These are phyloP conservation scores for Scenedesmus sp. DNA, from an alignment of 163 green algal genomes.

Conservation along the genomic window DNA sequence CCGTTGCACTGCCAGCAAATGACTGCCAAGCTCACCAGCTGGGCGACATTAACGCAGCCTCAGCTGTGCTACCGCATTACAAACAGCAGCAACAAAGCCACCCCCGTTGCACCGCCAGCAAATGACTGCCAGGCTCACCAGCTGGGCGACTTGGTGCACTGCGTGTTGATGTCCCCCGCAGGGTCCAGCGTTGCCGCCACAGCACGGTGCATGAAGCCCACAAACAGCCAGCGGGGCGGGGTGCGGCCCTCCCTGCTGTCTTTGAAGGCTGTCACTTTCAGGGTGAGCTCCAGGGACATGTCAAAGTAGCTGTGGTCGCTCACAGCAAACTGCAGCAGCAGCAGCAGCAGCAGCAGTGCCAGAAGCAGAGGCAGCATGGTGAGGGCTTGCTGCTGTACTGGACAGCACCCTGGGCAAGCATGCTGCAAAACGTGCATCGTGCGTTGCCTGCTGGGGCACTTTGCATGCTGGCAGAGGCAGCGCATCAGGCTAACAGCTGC, in stretches of 20 bases:
- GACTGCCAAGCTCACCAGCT: no score
- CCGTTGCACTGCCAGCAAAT: not conserved
- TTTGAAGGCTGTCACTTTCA: constrained; percentile 24
- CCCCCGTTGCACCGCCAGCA: not conserved
- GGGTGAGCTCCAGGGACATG: constrained; percentile 4
- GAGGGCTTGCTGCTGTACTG: no score
- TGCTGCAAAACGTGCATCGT: no score
- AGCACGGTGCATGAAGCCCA: constrained; percentile 31
- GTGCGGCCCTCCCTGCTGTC: not conserved
- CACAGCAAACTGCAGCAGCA: constrained; percentile 25
- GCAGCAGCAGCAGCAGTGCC: not conserved
- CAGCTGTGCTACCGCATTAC: not conserved
- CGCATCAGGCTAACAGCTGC: no score
- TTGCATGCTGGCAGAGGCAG: no score
- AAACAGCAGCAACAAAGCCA: not conserved
- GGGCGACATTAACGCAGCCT: no score
- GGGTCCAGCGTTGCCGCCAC: not conserved
- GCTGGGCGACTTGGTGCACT: constrained; percentile 6
- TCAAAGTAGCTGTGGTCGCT: constrained; percentile 9
- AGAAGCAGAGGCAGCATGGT: no score
- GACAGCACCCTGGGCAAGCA: no score
- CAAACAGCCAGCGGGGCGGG: not conserved
- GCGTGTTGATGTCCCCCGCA: constrained; percentile 33
- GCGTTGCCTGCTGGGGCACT: no score
- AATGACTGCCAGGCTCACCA: not conserved